Conservation (phyloP, 306 rosid genomes). For the Sesbania bispinosa region DNA sequence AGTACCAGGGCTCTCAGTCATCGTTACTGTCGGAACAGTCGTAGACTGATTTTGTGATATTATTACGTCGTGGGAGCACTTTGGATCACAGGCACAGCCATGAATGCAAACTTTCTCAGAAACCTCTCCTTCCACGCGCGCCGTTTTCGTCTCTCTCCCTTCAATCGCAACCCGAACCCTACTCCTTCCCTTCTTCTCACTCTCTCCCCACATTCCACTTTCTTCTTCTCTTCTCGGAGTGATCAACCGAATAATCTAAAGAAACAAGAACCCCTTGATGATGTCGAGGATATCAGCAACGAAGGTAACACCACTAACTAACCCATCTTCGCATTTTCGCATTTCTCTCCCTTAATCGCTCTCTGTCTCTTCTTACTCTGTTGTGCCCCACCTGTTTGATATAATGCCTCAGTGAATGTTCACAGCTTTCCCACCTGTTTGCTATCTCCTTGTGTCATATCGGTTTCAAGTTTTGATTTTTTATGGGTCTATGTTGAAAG, state of each 20-base stretch:
- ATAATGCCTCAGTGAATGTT: conserved; percentile 9
- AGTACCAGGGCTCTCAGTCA: no score
- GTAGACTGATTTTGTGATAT: not conserved
- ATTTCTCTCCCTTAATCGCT: not conserved
- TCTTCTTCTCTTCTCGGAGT: conserved; percentile 21
- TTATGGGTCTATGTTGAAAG: not conserved
- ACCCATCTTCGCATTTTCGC: not conserved
- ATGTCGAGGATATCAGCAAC: conserved; percentile 25
- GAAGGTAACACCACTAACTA: conserved; percentile 21
- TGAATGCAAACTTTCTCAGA: conserved; percentile 41
- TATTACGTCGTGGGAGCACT: not conserved
- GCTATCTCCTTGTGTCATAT: no score
- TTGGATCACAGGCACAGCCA: not conserved
- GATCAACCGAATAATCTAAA: not conserved
- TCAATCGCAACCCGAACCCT: not conserved
- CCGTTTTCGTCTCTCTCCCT: conserved; percentile 28
- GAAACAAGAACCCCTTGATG: conserved; percentile 10
- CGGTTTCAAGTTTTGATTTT: not conserved
- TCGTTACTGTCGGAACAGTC: not conserved
- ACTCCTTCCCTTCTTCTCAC: conserved; percentile 11
- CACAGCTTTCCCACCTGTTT: no score
- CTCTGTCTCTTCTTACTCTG: not conserved
- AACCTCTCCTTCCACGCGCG: conserved; percentile 38
- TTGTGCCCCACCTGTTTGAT: conserved; percentile 31
- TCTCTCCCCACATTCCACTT: not conserved